Base-by-base conservation (phyloP, 2,329 filamentous ascomycete genomes). In the Arthrobotrys sinensis region DNA sequence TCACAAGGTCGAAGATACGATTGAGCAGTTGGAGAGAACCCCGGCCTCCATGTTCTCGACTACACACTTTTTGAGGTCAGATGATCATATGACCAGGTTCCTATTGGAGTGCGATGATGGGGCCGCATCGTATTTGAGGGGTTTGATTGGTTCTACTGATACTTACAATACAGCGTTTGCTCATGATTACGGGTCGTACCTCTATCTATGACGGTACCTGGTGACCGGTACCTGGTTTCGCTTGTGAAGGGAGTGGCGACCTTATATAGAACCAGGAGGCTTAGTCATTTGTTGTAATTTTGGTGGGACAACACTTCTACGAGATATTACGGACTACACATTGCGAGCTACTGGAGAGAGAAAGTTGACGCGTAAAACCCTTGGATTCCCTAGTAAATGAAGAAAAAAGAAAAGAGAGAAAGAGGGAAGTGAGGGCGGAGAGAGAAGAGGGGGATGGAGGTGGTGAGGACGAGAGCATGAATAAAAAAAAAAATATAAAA, bases 31-130 rank as follows among this genome's bases (percentile, higher is more conserved):
- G 43, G 12, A 16, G 5, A n/a, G 43, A 12, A 45, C 40, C 40
- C 45, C 7, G 36, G 36, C 6, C 36, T 14, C 36, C 10, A 24
- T 55, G 32, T 43, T 40, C 34, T 60, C 10, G 11, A 16, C 16
- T 16, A 55, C 28, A 52, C 24, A 52, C 16, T 53, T 19, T 63
- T 40, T 62, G 36, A 62, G 57, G 63, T 75, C 70, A 75, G 52
- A 75, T 75, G 70, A 68, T 75, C 70, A 67, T 75, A 45, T 53
- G 63, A 68, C 63, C n/a, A 46, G 57, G 62, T 73, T 73, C 16
- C n/a, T 46, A 57, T 71, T 53, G 19, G 45, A 34, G 40, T 24
- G 34, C 34, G 36, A 34, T 10, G 14, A 21, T 43, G 55, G 48
- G 28, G 1, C 55, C 67, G 67, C 55, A 71, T 71, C 28, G 4